A percentile compares a stretch with the other conserved stretches of the same genome.
phyloP scores from a whole-genome alignment of 2,329 filamentous ascomycete species.

The Herpotrichia juniperi region DNA sequence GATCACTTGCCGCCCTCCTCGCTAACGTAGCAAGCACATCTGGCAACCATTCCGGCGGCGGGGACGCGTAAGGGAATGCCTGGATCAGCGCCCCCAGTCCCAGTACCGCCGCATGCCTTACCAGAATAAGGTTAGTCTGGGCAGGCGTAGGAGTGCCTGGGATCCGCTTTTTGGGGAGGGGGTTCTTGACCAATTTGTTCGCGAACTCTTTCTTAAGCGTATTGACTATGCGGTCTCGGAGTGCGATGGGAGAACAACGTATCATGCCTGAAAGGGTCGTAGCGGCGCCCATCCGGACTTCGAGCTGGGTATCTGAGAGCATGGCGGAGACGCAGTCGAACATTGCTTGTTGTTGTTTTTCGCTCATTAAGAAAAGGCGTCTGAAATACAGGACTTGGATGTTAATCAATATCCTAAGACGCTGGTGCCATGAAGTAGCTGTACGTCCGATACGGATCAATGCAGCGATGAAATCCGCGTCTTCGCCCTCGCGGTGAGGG shows the following conservation, averaged over 20 bases:
- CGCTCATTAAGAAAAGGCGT: slow-evolving; percentile 83
- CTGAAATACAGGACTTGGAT: slow-evolving; percentile 99
- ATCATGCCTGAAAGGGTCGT: slow-evolving; percentile 97
- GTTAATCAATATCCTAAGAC: slow-evolving; percentile 91
- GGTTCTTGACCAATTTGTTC: slow-evolving; percentile 77
- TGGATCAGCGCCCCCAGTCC: slow-evolving; percentile 90
- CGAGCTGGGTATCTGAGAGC: slow-evolving; percentile 88
- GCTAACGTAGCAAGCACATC: slow-evolving; percentile 87
- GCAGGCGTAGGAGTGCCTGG: slow-evolving; percentile 73
- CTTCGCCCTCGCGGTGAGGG: slow-evolving; percentile 85
- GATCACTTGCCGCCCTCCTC: slow-evolving; percentile 82
- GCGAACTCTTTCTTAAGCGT: slow-evolving; percentile 82
- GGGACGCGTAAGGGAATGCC: slow-evolving; percentile 94
- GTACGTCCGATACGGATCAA: slow-evolving; percentile 87
- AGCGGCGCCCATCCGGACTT: slow-evolving; percentile 91
- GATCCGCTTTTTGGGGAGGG: slow-evolving; percentile 73
- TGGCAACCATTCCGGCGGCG: slow-evolving; percentile 91
- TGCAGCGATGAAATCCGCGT: slow-evolving; percentile 80
- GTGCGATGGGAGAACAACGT: slow-evolving; percentile 81
- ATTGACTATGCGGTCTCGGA: slow-evolving; percentile 79
- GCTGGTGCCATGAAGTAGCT: slow-evolving; percentile 91
- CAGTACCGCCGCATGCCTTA: slow-evolving; percentile 87
- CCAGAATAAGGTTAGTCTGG: slow-evolving; percentile 76
- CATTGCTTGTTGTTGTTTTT: slow-evolving; percentile 75
- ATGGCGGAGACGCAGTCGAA: slow-evolving; percentile 95